phyloP scores from a whole-genome alignment of 176 grass and related monocot genomes.

The Cenchrus americanus region DNA sequence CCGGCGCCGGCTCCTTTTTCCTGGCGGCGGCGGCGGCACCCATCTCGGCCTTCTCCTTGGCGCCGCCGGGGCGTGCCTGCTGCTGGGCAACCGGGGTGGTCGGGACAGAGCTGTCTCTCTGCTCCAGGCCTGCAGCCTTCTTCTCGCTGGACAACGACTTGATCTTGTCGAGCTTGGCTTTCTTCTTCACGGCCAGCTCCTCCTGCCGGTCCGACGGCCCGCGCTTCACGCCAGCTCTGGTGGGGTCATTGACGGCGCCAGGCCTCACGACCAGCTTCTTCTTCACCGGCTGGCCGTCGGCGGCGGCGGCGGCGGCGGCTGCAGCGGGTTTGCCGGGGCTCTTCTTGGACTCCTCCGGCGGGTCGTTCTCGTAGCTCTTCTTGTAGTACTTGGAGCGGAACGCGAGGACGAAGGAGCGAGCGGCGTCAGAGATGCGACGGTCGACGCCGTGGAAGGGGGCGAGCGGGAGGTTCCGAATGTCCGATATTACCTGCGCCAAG shows the following conservation, averaged over 20 bases:
- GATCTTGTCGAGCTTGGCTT: conserved; percentile 78
- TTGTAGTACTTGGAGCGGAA: conserved; percentile 80
- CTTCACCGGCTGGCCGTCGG: conserved; percentile 42
- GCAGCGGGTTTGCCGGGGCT: conserved; percentile 14
- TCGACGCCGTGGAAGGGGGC: conserved; percentile 57
- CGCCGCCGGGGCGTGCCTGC: not conserved
- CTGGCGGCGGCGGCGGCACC: conserved; percentile 30
- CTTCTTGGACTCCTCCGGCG: conserved; percentile 54
- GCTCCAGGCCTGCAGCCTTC: conserved; percentile 58
- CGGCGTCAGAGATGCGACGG: conserved; percentile 44
- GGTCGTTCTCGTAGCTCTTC: conserved; percentile 70
- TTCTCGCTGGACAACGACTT: conserved; percentile 66
- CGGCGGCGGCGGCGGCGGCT: not conserved
- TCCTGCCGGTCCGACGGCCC: conserved; percentile 69
- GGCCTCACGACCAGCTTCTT: conserved; percentile 50
- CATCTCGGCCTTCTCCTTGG: conserved; percentile 40
- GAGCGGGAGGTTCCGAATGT: conserved; percentile 77
- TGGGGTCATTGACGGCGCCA: conserved; percentile 31
- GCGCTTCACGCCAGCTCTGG: conserved; percentile 62
- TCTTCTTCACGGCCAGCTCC: conserved; percentile 71
- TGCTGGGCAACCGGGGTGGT: not conserved
- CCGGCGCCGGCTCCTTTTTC: conserved; percentile 50
- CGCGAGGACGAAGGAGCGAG: conserved; percentile 63
- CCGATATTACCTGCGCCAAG: conserved; percentile 60
- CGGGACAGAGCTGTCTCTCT: not conserved